A percentile compares a stretch with the other conserved stretches of the same genome.
These are phyloP conservation scores for Globisporangium mamillatum DNA, from an alignment of 352 stramenopile genomes.

Conservation along the genomic window DNA sequence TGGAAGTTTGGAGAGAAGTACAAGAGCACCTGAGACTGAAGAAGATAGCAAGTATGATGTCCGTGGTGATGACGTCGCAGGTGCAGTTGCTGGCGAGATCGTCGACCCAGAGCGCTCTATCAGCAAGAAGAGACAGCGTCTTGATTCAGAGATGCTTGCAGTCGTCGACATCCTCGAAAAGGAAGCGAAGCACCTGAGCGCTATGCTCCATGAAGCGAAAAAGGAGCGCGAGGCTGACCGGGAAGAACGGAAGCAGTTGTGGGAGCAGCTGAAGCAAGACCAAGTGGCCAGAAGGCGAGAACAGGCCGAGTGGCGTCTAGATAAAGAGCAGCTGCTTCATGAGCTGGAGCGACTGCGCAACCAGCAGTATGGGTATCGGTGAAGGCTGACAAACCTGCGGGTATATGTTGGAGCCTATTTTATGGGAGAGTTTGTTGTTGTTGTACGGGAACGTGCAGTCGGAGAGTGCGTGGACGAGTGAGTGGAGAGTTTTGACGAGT, in stretches of 20 bases:
- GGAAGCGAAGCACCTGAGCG: background rate
- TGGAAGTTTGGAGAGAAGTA: background rate
- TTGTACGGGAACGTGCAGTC: too few relatives aligned
- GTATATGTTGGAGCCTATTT: too few relatives aligned
- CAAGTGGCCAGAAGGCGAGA: conserved; percentile 4
- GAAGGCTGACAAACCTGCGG: background rate
- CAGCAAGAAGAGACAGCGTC: background rate
- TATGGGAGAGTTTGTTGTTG: too few relatives aligned
- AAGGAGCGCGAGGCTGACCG: background rate
- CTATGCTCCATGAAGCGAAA: background rate
- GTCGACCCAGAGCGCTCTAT: background rate
- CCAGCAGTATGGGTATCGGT: background rate
- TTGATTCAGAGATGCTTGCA: background rate
- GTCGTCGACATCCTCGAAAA: conserved; percentile 1
- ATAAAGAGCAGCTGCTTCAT: conserved; percentile 3
- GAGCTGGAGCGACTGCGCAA: background rate
- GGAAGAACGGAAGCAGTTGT: background rate
- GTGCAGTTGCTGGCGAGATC: background rate
- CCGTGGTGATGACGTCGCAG: background rate
- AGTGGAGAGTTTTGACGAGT: too few relatives aligned
- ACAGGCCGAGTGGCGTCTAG: background rate
- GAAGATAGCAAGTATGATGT: background rate
- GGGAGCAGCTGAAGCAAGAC: conserved; percentile 5
- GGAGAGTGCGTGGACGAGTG: too few relatives aligned
- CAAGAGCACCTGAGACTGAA: background rate